Evolutionary conservation across 108 stramenopile species (phyloP).

Genomic region (Nitzschia sp.): DNA sequence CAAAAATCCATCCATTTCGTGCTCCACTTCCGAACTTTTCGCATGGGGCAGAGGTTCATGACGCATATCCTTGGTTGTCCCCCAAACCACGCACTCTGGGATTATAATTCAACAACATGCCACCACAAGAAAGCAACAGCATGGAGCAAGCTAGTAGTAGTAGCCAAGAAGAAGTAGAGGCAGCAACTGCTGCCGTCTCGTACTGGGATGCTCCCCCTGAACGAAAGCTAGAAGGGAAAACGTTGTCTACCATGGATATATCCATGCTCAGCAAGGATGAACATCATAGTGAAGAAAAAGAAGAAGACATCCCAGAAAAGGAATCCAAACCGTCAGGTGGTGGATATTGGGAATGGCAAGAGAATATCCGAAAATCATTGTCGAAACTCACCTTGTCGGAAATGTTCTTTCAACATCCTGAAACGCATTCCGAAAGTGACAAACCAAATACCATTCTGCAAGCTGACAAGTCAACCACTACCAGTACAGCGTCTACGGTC

Average conservation of each 20-base stretch:
- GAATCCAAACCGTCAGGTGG: not conserved
- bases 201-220: conserved; percentile 37
- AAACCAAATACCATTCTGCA: no score
- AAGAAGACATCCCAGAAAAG: not conserved
- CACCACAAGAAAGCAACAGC: not conserved
- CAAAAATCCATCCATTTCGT: no score
- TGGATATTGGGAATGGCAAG: conserved; percentile 36
- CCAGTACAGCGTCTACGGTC: not conserved
- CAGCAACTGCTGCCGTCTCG: conserved; percentile 1
- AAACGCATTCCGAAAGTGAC: not conserved
- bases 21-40: no score
- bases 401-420: not conserved
- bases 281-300: not conserved
- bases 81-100: no score
- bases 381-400: conserved; percentile 15
- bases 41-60: no score
- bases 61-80: no score
- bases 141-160: no score
- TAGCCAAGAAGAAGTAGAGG: not conserved
- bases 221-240: conserved; percentile 9
- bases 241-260: conserved; percentile 20
- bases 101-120: not conserved
- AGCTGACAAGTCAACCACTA: not conserved
- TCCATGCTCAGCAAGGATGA: not conserved
- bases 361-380: conserved; percentile 14